A percentile compares a stretch with the other conserved stretches of the same genome.
Conservation (phyloP, 75 land plant genomes). For the Cunninghamia lanceolata region DNA sequence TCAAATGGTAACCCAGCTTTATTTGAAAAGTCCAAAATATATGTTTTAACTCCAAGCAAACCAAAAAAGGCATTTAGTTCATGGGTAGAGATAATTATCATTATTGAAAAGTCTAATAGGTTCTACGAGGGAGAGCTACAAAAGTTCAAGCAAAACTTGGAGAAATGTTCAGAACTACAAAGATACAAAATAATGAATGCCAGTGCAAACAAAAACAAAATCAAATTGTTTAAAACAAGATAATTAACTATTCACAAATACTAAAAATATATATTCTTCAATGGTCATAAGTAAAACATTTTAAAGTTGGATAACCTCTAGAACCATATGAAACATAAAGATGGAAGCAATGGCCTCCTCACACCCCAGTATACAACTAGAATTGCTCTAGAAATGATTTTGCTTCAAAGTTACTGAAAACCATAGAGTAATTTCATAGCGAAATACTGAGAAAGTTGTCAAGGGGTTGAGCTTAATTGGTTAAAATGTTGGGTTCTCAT, state of each 20-base stretch:
- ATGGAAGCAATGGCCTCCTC: neutral
- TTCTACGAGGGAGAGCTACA: neutral
- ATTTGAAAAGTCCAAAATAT: neutral
- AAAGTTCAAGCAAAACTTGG: neutral
- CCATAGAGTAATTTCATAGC: neutral
- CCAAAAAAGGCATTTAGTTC: neutral
- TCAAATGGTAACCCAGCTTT: neutral
- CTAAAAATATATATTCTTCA: neutral
- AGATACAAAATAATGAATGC: neutral
- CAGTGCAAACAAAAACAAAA: neutral
- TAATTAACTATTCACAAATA: neutral
- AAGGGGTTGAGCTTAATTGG: no score
- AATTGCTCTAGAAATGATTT: neutral
- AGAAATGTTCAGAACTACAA: neutral
- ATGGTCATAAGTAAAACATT: neutral
- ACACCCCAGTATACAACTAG: neutral
- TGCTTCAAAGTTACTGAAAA: neutral
- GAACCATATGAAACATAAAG: neutral
- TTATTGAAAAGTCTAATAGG: neutral
- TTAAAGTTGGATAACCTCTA: neutral
- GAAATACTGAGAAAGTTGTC: neutral
- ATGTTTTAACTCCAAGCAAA: neutral
- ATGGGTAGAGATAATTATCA: neutral
- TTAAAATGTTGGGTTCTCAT: no score
- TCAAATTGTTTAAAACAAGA: neutral